Conservation (phyloP, 176 grass and related monocot genomes). For the Cocos nucifera region DNA sequence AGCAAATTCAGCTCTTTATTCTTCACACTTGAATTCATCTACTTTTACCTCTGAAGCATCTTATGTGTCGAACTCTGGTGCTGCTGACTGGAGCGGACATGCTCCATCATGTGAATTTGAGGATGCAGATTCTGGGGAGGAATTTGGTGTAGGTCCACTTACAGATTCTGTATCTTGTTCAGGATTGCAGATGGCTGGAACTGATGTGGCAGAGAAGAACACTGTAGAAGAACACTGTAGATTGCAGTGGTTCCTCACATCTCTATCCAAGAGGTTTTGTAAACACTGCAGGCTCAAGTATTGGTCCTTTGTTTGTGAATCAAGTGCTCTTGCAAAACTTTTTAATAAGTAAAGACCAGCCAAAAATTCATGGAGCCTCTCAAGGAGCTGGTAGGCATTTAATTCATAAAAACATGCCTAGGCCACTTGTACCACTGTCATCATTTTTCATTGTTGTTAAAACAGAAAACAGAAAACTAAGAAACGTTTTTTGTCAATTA, state of each 20-base stretch:
- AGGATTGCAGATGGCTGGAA: conserved; percentile 3
- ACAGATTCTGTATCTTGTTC: conserved; percentile 9
- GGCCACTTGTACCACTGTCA: no score
- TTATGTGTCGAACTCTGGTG: background rate
- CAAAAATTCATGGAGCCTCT: background rate
- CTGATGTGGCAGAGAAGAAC: background rate
- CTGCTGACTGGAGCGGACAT: conserved; percentile 8
- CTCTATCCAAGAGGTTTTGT: background rate
- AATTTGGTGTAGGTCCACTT: conserved; percentile 5
- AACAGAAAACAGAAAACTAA: no score
- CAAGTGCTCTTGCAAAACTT: conserved; percentile 8
- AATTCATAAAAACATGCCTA: background rate
- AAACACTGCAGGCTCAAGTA: conserved; percentile 5
- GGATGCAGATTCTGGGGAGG: conserved; percentile 18
- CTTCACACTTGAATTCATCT: background rate
- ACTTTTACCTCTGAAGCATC: background rate
- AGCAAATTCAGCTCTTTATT: conserved; percentile 3
- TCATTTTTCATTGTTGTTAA: background rate
- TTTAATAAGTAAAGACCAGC: background rate
- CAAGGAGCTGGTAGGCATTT: background rate
- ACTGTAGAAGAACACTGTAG: no score
- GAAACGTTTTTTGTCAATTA: no score
- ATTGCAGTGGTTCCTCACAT: background rate
- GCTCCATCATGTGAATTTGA: conserved; percentile 16
- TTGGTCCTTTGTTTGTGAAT: background rate